phyloP scores from a whole-genome alignment of 1,284 basidiomycete species.

The Austroboletus novae-zelandiae region DNA sequence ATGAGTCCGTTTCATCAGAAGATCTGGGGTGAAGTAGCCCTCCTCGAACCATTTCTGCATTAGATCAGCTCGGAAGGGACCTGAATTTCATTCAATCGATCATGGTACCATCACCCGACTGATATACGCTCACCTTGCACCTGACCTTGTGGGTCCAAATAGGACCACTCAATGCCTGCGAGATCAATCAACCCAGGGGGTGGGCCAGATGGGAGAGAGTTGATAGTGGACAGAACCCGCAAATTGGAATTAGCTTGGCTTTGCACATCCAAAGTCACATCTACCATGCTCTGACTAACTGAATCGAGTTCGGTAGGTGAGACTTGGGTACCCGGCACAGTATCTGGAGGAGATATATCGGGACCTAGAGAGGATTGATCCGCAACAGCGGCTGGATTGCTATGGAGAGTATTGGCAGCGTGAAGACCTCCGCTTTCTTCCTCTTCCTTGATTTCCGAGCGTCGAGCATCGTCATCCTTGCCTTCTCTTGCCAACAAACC shows the following conservation, averaged over 20 bases:
- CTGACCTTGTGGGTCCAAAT: slow-evolving; percentile 87
- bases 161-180: slow-evolving; percentile 83
- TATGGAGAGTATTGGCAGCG: slow-evolving; percentile 10
- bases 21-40: slow-evolving; percentile 85
- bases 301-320: slow-evolving; percentile 10
- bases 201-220: slow-evolving; percentile 30
- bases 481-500: slow-evolving; percentile 35
- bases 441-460: slow-evolving; percentile 55
- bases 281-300: slow-evolving; percentile 11
- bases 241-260: slow-evolving; percentile 5
- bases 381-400: slow-evolving; percentile 4
- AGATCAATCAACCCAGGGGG: slow-evolving; percentile 56
- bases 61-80: slow-evolving; percentile 84
- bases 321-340: slow-evolving; percentile 4
- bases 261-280: slow-evolving; percentile 18
- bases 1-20: slow-evolving; percentile 79
- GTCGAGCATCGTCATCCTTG: slow-evolving; percentile 42
- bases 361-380: slow-evolving; percentile 11
- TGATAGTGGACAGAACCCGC: slow-evolving; percentile 15
- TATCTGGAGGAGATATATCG: slow-evolving; percentile 10
- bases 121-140: slow-evolving; percentile 69
- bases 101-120: neutral
- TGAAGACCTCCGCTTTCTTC: slow-evolving; percentile 42
- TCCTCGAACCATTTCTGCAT: slow-evolving; percentile 98
- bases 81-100: slow-evolving; percentile 40